These are phyloP conservation scores for Kondoa subrosea DNA, from an alignment of 768 basidiomycete species.

Conservation along the genomic window DNA sequence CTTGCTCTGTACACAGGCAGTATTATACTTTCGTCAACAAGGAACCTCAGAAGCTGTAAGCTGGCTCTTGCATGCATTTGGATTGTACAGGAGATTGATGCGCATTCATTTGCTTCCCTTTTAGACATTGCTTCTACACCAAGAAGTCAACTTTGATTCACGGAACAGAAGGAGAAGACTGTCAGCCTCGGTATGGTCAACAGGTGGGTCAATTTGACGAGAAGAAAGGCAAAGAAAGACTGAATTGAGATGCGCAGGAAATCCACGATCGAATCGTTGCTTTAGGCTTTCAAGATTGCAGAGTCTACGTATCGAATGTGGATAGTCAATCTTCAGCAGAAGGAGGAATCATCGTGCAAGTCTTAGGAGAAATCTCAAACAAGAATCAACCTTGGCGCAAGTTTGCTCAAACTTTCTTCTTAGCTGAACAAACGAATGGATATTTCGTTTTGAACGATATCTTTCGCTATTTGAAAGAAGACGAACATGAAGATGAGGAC, in stretches of 20 bases:
- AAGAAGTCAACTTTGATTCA: constrained; percentile 95
- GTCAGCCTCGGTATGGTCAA: constrained; percentile 74
- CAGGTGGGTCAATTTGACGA: constrained; percentile 48
- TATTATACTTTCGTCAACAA: constrained; percentile 99
- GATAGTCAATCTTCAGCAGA: constrained; percentile 90
- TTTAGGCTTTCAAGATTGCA: constrained; percentile 88
- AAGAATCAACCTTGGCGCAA: constrained; percentile 81
- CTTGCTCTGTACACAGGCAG: constrained; percentile 36
- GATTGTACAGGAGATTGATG: too few relatives aligned
- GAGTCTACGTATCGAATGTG: constrained; percentile 96
- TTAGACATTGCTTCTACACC: too few relatives aligned
- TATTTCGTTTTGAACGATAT: constrained; percentile 99
- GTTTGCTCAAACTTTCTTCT: constrained; percentile 99
- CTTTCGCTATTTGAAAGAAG: constrained; percentile 90
- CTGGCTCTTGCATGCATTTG: too few relatives aligned
- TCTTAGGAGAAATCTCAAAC: constrained; percentile 96
- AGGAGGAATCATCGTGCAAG: constrained; percentile 95
- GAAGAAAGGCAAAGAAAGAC: background rate
- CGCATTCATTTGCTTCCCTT: too few relatives aligned
- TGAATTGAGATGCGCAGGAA: constrained; percentile 43
- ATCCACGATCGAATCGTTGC: constrained; percentile 91
- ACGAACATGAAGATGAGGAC: constrained; percentile 15
- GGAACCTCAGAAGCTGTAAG: constrained; percentile 78
- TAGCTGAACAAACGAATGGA: constrained; percentile 95
- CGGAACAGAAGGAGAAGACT: constrained; percentile 90